Conservation (phyloP, 2,329 filamentous ascomycete genomes). For the Fonsecaea pedrosoi region DNA sequence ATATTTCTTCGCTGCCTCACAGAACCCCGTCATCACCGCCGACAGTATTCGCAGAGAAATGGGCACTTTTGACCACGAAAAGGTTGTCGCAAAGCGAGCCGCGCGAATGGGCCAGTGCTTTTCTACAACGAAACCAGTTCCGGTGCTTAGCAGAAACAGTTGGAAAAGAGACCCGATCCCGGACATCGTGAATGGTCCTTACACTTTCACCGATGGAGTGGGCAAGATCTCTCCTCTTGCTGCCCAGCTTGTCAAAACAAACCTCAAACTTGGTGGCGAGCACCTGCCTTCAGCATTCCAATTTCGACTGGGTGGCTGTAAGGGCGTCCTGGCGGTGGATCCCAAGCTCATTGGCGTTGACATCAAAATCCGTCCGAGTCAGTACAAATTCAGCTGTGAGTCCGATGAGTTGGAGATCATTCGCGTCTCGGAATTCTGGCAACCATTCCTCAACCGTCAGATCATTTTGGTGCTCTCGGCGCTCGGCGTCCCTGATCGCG, state of each 20-base stretch:
- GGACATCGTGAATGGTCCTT: slow-evolving; percentile 73
- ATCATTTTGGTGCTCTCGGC: slow-evolving; percentile 83
- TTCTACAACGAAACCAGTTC: slow-evolving; percentile 75
- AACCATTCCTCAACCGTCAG: slow-evolving; percentile 85
- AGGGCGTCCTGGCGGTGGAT: slow-evolving; percentile 83
- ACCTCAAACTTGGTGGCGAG: slow-evolving; percentile 67
- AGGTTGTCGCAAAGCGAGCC: slow-evolving; percentile 84
- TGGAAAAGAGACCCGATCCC: slow-evolving; percentile 61
- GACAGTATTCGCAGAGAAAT: slow-evolving; percentile 83
- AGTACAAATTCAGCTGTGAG: slow-evolving; percentile 80
- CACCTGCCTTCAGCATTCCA: slow-evolving; percentile 81
- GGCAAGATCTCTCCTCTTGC: slow-evolving; percentile 86
- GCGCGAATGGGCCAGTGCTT: slow-evolving; percentile 94
- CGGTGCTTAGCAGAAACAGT: slow-evolving; percentile 21
- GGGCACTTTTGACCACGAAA: slow-evolving; percentile 83
- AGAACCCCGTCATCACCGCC: slow-evolving; percentile 70
- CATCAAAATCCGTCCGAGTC: slow-evolving; percentile 80
- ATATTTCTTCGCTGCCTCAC: slow-evolving; percentile 78
- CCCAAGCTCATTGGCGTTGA: slow-evolving; percentile 70
- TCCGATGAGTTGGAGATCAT: slow-evolving; percentile 84
- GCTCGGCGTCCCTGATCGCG: slow-evolving; percentile 71
- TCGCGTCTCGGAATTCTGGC: slow-evolving; percentile 75
- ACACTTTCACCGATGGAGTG: slow-evolving; percentile 87
- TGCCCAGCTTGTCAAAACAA: slow-evolving; percentile 73
- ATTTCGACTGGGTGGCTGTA: slow-evolving; percentile 89